Base-by-base conservation (phyloP, 371 early-diverging fungal genomes). In the Mucor racemosus region DNA sequence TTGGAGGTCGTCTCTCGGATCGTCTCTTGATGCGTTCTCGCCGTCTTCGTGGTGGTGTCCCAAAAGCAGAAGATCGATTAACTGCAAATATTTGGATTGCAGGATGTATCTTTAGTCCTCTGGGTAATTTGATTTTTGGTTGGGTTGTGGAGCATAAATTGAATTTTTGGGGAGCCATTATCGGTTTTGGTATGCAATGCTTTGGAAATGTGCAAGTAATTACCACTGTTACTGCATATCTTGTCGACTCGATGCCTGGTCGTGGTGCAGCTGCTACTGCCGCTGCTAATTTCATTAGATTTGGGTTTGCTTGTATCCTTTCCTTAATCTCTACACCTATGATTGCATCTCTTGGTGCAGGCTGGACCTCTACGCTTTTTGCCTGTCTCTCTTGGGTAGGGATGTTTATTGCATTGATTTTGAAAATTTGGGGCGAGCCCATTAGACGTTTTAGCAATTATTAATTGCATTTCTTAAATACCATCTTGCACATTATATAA, bases 141-240 rank as follows among this genome's bases (percentile, higher is more conserved):
- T 81, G 76, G 77, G 64, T 74, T n/a, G 74, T 79, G 1, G 68
- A 76, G 35, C 63, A 72, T 39, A 64, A 69, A 2, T 42, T 77
- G 42, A 74, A 61, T 19, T 64, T 79, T 15, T 78, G 77, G 40
- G 73, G 62, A 0, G 75, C 78, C 7, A 77, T 84, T 44, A 57
- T 75, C 4, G 81, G 73, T 1, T 79, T 79, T 62, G 76, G 74
- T n/a, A 73, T 82, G 39, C 77, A 77, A 50, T 76, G 77, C 60
- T 82, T 82, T 71, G 83, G 77, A 5, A 80, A 77, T 71, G 65
- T 71, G 11, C 83, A 80, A 31, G 70, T 77, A 10, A 38, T 80
- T 3, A 59, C 80, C 3, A 65, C 76, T 3, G 66, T 71, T 15
- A 59, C 80, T 0, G 77, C 80, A 4, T 82, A 82, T 21, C 42